Percentiles rank a stretch among this genome's conserved stretches.
Conservation (phyloP, 2,329 filamentous ascomycete species). For the Bipolaris sorokiniana region DNA sequence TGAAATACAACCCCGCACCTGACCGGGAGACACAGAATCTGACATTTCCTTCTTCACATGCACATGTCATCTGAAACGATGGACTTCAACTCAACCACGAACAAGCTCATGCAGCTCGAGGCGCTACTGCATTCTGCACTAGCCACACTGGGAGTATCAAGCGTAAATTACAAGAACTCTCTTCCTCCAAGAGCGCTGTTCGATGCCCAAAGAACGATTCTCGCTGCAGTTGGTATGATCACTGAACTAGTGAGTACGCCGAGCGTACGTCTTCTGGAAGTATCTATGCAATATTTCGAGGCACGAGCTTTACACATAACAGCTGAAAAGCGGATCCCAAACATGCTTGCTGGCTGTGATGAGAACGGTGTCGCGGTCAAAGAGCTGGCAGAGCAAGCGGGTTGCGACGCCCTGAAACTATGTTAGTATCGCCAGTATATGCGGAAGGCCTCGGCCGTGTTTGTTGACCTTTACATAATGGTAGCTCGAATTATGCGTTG, state of each 20-base stretch:
- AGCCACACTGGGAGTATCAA: neutral
- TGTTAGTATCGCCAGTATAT: neutral
- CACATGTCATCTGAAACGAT: neutral
- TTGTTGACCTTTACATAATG: neutral
- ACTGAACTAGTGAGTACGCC: conserved; percentile 47
- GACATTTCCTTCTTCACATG: neutral
- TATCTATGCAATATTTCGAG: conserved; percentile 47
- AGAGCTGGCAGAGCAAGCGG: conserved; percentile 29
- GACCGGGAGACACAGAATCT: too few relatives aligned
- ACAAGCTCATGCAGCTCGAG: neutral
- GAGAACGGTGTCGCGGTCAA: conserved; percentile 32
- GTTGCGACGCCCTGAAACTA: conserved; percentile 42
- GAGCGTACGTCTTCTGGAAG: conserved; percentile 39
- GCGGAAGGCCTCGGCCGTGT: neutral
- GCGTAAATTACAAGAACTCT: neutral
- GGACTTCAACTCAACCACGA: neutral
- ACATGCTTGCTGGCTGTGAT: conserved; percentile 39
- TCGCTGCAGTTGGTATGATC: conserved; percentile 43
- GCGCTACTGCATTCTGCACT: neutral
- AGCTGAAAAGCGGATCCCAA: conserved; percentile 43
- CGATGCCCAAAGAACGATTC: conserved; percentile 43
- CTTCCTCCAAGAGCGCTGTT: conserved; percentile 41
- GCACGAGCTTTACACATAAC: conserved; percentile 45
- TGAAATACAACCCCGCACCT: too few relatives aligned
- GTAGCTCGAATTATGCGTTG: conserved; percentile 46